Base-by-base conservation (phyloP, 2,329 filamentous ascomycete species). In the Volutella citrinella region DNA sequence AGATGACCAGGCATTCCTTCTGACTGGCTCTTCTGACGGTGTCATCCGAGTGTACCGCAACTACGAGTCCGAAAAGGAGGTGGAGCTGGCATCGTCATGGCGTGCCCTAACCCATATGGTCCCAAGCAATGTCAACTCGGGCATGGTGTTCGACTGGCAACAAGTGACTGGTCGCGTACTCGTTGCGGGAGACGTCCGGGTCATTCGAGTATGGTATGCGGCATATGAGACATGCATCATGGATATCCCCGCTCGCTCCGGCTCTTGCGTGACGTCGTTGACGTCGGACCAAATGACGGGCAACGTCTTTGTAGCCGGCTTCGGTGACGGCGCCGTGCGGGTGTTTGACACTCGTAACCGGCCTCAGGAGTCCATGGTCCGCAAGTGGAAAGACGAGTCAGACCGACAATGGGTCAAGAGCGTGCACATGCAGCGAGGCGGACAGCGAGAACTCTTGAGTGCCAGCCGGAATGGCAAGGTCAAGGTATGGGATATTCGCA, bases 241-340 rank as follows among this genome's bases (percentile, higher is more conserved):
- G 69, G 93, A 98, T 57, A 96, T 98, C 32, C 89, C 90, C 20
- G 93, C 93, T 10, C 83, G 93, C 20, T 96, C 91, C 1, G 89
- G 89, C 20, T 95, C 89, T 12, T 97, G 91, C 60, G 93, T 98
- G 42, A 98, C 93, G 5, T 94, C 89, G 8, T 68, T 98, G 44
- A 97, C 93, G 4, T 95, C 89, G 12, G 93, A 98, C 61, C 93
- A 97, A 70, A 95, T 98, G 63, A 95, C 94, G 32, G 93, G 93
- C 26, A 90, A 96, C 54, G 81, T 96, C 27, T 96, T 98, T 53
- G 86, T 95, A 10, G 93, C 93, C 24, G 93, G 93, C 4, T 98
- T 97, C 54, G 93, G 93, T 13, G 94, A 98, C 54, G 93, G 93
- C 20, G 90, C 89, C 2, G 83, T 98, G 26, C 80, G 93, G 32